phyloP scores from a whole-genome alignment of 305 asterid genomes.

The Fraxinus baroniana region DNA sequence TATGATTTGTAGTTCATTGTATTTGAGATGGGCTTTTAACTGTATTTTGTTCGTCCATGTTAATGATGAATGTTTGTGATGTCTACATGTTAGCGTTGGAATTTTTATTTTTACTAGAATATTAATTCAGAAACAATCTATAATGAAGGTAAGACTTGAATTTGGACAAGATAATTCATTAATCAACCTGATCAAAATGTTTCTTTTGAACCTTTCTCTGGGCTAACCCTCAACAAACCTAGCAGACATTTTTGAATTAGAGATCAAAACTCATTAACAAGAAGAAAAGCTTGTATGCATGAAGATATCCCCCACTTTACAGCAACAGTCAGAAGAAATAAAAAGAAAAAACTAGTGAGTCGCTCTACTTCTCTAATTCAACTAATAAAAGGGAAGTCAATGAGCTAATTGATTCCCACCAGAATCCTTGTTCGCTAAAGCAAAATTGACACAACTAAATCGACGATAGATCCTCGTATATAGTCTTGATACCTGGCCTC shows the following conservation, averaged over 20 bases:
- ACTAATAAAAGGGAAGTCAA: slow-evolving; percentile 63
- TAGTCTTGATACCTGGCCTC: slow-evolving; percentile 92
- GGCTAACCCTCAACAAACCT: background rate
- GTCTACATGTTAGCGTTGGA: background rate
- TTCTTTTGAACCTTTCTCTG: background rate
- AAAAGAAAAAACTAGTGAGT: slow-evolving; percentile 32
- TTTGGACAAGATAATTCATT: background rate
- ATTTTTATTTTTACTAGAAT: background rate
- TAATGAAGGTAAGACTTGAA: background rate
- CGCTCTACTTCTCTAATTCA: slow-evolving; percentile 37
- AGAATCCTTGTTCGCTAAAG: slow-evolving; percentile 26
- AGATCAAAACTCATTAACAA: background rate
- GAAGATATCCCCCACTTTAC: slow-evolving; percentile 50
- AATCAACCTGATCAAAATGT: background rate
- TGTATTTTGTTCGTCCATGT: background rate
- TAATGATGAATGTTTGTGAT: background rate
- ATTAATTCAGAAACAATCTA: background rate
- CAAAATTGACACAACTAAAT: slow-evolving; percentile 43
- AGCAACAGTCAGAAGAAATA: slow-evolving; percentile 34
- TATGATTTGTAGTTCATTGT: slow-evolving; percentile 20
- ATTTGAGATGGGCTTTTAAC: slow-evolving; percentile 23
- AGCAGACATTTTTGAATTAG: background rate
- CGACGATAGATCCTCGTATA: slow-evolving; percentile 90
- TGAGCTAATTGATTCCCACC: slow-evolving; percentile 76
- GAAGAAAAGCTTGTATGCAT: slow-evolving; percentile 24